Conservation (phyloP, 176 grass and related monocot genomes). For the Pharus latifolius region DNA sequence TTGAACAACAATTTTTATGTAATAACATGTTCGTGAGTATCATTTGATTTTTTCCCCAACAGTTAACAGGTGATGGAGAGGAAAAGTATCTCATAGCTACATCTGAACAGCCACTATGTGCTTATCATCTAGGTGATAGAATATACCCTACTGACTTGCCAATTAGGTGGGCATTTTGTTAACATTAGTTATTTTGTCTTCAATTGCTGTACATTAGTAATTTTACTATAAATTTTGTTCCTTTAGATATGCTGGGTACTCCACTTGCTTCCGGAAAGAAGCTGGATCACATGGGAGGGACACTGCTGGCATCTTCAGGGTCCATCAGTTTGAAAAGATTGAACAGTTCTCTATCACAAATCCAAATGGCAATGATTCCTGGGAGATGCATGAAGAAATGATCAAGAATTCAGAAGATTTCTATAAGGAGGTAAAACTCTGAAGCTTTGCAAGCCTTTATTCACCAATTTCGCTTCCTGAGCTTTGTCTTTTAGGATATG, state of each 20-base stretch:
- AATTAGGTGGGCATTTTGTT: conserved; percentile 40
- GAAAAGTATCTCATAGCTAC: conserved; percentile 97
- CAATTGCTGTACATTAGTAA: neutral
- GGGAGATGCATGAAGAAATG: conserved; percentile 84
- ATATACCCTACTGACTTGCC: conserved; percentile 81
- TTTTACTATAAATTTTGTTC: neutral
- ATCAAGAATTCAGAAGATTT: conserved; percentile 89
- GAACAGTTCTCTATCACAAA: conserved; percentile 87
- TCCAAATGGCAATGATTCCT: conserved; percentile 69
- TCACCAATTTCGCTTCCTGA: neutral
- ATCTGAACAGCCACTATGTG: conserved; percentile 82
- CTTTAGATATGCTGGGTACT: conserved; percentile 85
- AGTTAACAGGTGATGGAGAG: conserved; percentile 89
- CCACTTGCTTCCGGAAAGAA: conserved; percentile 95
- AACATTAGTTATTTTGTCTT: neutral
- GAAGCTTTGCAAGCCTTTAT: neutral
- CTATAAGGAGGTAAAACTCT: conserved; percentile 38
- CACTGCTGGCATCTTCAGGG: conserved; percentile 87
- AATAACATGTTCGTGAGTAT: neutral
- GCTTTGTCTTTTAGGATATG: neutral
- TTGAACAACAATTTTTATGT: conserved; percentile 2
- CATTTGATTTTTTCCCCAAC: conserved; percentile 7
- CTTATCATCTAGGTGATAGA: conserved; percentile 82
- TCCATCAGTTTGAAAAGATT: conserved; percentile 94
- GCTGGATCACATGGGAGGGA: conserved; percentile 88